These are phyloP conservation scores for Mycena metata DNA, from an alignment of 768 basidiomycete species.

Conservation along the genomic window DNA sequence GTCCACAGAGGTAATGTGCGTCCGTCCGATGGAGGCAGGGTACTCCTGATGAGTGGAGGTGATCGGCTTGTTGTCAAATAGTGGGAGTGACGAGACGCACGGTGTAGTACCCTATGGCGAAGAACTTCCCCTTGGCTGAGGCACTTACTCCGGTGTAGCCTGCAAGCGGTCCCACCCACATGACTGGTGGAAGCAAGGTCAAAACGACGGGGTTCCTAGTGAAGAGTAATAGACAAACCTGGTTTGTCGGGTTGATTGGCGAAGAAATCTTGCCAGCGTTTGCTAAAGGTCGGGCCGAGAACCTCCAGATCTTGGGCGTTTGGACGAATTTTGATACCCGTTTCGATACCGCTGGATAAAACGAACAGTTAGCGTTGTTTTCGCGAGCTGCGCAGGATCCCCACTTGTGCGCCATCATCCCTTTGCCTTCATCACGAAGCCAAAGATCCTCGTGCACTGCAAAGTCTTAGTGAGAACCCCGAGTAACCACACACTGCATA, in stretches of 20 bases:
- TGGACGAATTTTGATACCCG: slow-evolving; percentile 71
- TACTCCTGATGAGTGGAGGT: slow-evolving; percentile 45
- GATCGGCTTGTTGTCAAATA: neutral
- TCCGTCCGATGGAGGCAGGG: slow-evolving; percentile 51
- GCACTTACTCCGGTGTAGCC: slow-evolving; percentile 48
- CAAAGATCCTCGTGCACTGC: slow-evolving; percentile 44
- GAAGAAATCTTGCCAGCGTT: slow-evolving; percentile 66
- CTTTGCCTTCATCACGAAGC: slow-evolving; percentile 53
- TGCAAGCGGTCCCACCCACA: slow-evolving; percentile 52
- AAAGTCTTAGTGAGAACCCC: neutral
- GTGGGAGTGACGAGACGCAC: slow-evolving; percentile 41
- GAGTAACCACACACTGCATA: slow-evolving; percentile 41
- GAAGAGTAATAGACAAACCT: no score
- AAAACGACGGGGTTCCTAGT: no score
- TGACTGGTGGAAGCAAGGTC: slow-evolving; percentile 41
- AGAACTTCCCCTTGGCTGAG: slow-evolving; percentile 40
- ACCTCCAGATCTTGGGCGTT: slow-evolving; percentile 60
- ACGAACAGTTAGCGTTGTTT: neutral
- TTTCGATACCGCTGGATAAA: slow-evolving; percentile 61
- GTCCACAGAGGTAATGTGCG: slow-evolving; percentile 55
- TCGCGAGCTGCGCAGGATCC: slow-evolving; percentile 37
- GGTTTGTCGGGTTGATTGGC: slow-evolving; percentile 66
- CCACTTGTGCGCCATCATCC: slow-evolving; percentile 69
- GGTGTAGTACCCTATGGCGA: slow-evolving; percentile 47
- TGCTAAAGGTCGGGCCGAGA: slow-evolving; percentile 63